A percentile compares a stretch with the other conserved stretches of the same genome.
phyloP scores from a whole-genome alignment of 1,284 basidiomycete species.

The Pyrrhoderma noxium region DNA sequence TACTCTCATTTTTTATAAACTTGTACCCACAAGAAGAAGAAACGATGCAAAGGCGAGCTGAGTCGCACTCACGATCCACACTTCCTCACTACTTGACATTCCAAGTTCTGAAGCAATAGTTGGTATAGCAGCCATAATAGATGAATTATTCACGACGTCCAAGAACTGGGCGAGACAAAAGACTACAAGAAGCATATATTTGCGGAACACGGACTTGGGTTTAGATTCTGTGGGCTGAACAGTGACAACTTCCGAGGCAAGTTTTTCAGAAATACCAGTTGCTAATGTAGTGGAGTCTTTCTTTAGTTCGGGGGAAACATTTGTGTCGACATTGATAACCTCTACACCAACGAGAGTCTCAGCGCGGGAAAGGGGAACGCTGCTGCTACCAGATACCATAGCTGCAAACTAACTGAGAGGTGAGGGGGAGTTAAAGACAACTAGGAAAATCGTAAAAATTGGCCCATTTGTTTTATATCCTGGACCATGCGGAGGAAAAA shows the following conservation, averaged over 20 bases:
- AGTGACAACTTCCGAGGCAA: too few relatives aligned
- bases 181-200: conserved; percentile 31
- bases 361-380: conserved; percentile 3
- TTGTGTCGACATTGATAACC: background rate
- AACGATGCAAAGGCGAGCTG: conserved; percentile 38
- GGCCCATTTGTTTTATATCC: too few relatives aligned
- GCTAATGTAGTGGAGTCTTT: too few relatives aligned
- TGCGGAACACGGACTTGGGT: conserved; percentile 4
- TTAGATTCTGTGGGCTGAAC: too few relatives aligned
- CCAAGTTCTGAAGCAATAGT: conserved; percentile 22
- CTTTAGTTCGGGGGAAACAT: too few relatives aligned
- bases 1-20: too few relatives aligned
- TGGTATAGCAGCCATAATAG: conserved; percentile 25
- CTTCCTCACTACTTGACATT: conserved; percentile 24
- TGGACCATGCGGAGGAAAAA: too few relatives aligned
- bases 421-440: background rate
- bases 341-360: conserved; percentile 4
- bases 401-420: background rate
- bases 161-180: conserved; percentile 42
- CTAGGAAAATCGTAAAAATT: background rate
- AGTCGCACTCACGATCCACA: conserved; percentile 35
- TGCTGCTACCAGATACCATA: conserved; percentile 1
- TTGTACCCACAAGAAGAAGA: conserved; percentile 31
- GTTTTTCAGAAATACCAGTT: too few relatives aligned
- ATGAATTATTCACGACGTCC: conserved; percentile 42